phyloP scores from a whole-genome alignment of 2,329 filamentous ascomycete species.

The Verticillium isaacii region DNA sequence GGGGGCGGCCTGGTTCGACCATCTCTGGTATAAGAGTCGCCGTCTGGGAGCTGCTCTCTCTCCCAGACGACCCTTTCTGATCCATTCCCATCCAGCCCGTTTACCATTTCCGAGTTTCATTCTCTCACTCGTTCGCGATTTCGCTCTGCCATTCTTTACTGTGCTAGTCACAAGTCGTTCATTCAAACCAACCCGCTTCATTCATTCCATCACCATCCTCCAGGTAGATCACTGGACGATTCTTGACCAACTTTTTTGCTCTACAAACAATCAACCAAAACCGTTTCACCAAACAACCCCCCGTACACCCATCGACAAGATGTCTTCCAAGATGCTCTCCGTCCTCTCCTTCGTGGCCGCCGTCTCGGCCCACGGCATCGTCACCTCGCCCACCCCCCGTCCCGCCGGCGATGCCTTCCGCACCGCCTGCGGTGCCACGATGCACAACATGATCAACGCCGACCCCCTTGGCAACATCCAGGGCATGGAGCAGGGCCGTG shows the following conservation, averaged over 20 bases:
- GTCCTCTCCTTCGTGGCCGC: conserved; percentile 12
- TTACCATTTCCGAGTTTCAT: conserved; percentile 3
- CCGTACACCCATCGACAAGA: conserved; percentile 3
- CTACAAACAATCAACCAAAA: not conserved
- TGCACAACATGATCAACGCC: conserved; percentile 17
- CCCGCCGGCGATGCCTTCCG: conserved; percentile 15
- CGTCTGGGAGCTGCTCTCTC: not conserved
- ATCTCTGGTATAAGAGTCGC: not conserved
- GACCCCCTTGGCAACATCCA: conserved; percentile 34
- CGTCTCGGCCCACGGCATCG: conserved; percentile 16
- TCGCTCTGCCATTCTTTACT: conserved; percentile 3
- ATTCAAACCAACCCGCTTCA: conserved; percentile 4
- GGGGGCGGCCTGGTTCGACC: not conserved
- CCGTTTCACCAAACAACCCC: not conserved
- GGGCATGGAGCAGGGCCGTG: conserved; percentile 26
- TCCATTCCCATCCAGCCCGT: conserved; percentile 10
- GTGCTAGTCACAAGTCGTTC: conserved; percentile 15
- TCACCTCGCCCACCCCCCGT: conserved; percentile 13
- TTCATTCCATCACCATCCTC: not conserved
- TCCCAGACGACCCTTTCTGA: conserved; percentile 5
- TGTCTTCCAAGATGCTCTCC: conserved; percentile 13
- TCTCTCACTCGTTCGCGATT: conserved; percentile 7
- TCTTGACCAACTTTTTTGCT: conserved; percentile 2
- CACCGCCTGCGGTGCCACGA: conserved; percentile 15
- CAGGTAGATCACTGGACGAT: conserved; percentile 6